These are phyloP conservation scores for Penicillium diatomitis DNA, from an alignment of 495 filamentous ascomycete genomes.

Conservation along the genomic window DNA sequence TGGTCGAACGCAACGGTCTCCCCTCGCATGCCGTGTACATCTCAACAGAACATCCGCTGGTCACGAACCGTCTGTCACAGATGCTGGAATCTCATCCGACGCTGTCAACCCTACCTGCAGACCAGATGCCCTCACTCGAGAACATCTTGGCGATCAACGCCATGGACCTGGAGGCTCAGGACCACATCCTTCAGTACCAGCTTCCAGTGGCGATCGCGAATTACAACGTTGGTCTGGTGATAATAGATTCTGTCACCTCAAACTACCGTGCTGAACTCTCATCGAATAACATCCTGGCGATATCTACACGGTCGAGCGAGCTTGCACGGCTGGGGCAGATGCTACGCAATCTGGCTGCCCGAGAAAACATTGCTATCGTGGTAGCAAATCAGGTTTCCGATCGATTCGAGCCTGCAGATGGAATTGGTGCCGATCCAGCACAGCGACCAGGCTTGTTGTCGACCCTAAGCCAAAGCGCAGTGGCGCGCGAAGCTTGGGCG, in stretches of 20 bases:
- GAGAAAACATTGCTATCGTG: constrained; percentile 70
- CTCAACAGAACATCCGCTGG: constrained; percentile 82
- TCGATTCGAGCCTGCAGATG: constrained; percentile 48
- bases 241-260: constrained; percentile 85
- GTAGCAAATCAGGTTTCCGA: constrained; percentile 96
- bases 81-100: constrained; percentile 59
- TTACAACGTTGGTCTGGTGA: constrained; percentile 66
- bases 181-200: constrained; percentile 88
- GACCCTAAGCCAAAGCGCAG: constrained; percentile 7
- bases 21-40: constrained; percentile 72
- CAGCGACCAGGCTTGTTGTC: constrained; percentile 9
- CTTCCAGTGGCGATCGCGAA: constrained; percentile 73
- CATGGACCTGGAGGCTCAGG: constrained; percentile 89
- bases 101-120: constrained; percentile 39
- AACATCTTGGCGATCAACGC: constrained; percentile 69
- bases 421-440: neutral
- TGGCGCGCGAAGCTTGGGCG: constrained; percentile 10
- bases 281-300: constrained; percentile 23
- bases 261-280: constrained; percentile 86
- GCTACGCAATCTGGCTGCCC: constrained; percentile 63
- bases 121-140: constrained; percentile 52
- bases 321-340: constrained; percentile 68
- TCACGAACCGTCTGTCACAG: constrained; percentile 72
- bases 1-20: constrained; percentile 63
- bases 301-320: constrained; percentile 49